Evolutionary conservation across 306 rosid species (phyloP).

Genomic region (Begonia masoniana): DNA sequence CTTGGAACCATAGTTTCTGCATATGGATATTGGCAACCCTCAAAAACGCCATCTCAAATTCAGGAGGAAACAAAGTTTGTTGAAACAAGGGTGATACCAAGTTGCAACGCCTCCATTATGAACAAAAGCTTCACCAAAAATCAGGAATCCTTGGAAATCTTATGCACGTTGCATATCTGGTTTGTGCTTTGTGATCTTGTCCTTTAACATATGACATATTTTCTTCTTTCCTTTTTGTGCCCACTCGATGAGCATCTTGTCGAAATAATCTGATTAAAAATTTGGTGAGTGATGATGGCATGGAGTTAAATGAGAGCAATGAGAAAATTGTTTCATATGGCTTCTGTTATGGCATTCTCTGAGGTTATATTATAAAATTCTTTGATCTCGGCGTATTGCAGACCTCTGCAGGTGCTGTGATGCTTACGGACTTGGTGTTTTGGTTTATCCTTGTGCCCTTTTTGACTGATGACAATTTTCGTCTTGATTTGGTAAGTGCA

Average conservation of each 20-base stretch:
- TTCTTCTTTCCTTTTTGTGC: neutral
- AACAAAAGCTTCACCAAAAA: conserved; percentile 2
- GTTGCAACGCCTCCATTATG: conserved; percentile 2
- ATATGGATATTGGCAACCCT: conserved; percentile 18
- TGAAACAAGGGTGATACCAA: conserved; percentile 2
- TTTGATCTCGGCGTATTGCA: conserved; percentile 22
- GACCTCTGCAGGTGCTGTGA: conserved; percentile 84
- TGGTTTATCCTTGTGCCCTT: conserved; percentile 82
- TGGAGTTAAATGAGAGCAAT: too few species aligned
- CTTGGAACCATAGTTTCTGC: conserved; percentile 40
- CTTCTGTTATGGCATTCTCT: conserved; percentile 1
- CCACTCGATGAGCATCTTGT: neutral
- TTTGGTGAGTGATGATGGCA: neutral
- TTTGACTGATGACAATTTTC: conserved; percentile 35
- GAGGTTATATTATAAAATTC: conserved; percentile 2
- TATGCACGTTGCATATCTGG: conserved; percentile 13
- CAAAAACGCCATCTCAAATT: conserved; percentile 5
- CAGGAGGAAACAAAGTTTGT: conserved; percentile 7
- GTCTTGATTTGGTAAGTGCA: conserved; percentile 42
- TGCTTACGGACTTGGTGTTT: conserved; percentile 64
- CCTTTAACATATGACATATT: neutral
- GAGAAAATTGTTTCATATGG: neutral
- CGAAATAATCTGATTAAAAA: neutral
- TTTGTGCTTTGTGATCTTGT: neutral
- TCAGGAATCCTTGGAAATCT: conserved; percentile 10